Evolutionary conservation across 257 asterid genomes (phyloP).

Genomic region (Solanum infundibuliforme): DNA sequence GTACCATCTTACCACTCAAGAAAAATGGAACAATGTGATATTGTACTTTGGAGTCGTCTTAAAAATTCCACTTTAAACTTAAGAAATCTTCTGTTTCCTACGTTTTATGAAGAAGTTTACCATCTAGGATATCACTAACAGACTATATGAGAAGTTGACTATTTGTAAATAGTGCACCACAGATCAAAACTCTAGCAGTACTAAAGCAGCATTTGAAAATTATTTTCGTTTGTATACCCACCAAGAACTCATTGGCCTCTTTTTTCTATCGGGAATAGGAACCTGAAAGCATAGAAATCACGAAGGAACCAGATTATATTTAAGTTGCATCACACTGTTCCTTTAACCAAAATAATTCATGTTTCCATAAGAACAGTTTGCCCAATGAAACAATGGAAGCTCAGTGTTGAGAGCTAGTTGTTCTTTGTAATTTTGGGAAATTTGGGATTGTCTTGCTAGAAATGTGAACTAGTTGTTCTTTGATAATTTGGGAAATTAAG

Average conservation of each 20-base stretch:
- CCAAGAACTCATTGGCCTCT: background rate
- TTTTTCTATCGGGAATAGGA: background rate
- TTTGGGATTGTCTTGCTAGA: background rate
- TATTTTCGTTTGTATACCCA: background rate
- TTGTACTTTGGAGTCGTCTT: background rate
- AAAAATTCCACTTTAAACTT: background rate
- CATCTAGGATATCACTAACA: background rate
- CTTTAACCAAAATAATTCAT: background rate
- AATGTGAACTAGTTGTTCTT: background rate
- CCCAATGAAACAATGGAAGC: background rate
- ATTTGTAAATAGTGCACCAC: background rate
- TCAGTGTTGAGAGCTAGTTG: background rate
- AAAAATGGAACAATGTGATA: background rate
- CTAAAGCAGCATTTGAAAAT: background rate
- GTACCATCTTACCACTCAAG: background rate
- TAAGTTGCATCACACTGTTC: background rate
- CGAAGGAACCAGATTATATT: background rate
- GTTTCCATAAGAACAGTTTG: background rate
- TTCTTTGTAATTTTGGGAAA: background rate
- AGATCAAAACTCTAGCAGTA: background rate
- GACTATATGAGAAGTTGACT: background rate
- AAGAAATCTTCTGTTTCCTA: background rate
- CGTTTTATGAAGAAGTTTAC: background rate
- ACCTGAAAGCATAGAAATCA: background rate
- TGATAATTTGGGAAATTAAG: background rate